Evolutionary conservation across 202 grass and related monocot genomes (phyloP), one percentile per base, ranked within the genome.

Genomic region (Carex arenaria): DNA sequence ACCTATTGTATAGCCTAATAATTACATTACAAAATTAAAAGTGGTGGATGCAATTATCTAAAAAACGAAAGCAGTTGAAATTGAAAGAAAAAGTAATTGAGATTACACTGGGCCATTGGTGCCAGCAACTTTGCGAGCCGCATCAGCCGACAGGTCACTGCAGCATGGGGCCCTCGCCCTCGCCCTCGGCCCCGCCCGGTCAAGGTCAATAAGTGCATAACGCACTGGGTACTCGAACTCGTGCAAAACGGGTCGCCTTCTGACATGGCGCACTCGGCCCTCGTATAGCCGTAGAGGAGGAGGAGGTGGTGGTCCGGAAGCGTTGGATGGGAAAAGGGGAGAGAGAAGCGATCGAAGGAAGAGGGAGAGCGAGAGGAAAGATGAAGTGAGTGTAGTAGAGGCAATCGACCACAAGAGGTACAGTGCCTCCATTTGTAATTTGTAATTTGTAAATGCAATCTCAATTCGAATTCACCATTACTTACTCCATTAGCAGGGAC

Each of bases 151-250:
- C 4, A 90, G 91, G 82, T 92, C 81, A 60, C 76, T 85, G 8
- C 82, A 10, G 59, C 82, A 61, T 4, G 86, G 88, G 15, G 81
- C 51, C 51, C 61, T 26, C 26, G 26, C 26, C 26, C 1, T 26
- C 26, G 26, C 51, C 51, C 61, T 26, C 26, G 26, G 1, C 26
- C 1, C 1, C 26, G 26, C 51, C 51, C 64, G 72, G 54, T 95
- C 95, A 62, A 98, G 89, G 81, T 98, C 91, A 36, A 95, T 10
- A 54, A 95, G 89, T 10, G 91, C 93, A 66, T 95, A 95, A 18
- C 89, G 88, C 66, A 93, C 88, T 71, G 88, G 73, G 81, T 95
- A 98, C 49, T 90, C 89, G 47, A 98, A 98, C 61, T 84, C 80
- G 75, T 98, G 91, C 57, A 81, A 60, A 74, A 86, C 96, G 30